Evolutionary conservation across 345 rosid species (phyloP).

Genomic region (Aethionema arabicum): DNA sequence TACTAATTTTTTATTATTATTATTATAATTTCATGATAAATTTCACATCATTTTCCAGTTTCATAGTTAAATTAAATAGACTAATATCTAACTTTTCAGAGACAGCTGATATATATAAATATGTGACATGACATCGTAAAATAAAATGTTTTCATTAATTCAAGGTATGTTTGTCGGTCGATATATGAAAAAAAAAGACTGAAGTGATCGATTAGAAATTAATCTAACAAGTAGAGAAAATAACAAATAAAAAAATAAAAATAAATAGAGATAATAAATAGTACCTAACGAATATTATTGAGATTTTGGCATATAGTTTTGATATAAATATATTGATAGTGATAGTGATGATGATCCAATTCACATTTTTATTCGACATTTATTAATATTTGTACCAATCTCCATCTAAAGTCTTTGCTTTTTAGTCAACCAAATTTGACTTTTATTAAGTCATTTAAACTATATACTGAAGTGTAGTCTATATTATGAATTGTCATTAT

Average conservation of each 20-base stretch:
- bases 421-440: constrained; percentile 29
- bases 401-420: constrained; percentile 21
- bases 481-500: constrained; percentile 23
- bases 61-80: too few species aligned
- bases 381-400: constrained; percentile 16
- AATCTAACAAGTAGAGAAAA: constrained; percentile 31
- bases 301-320: constrained; percentile 16
- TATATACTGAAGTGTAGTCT: too few species aligned
- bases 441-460: constrained; percentile 31
- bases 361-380: constrained; percentile 1
- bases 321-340: constrained; percentile 12
- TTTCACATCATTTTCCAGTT: too few species aligned
- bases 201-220: constrained; percentile 14
- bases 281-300: neutral
- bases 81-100: too few species aligned
- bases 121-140: constrained; percentile 27
- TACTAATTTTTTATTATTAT: too few species aligned
- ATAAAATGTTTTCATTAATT: constrained; percentile 19
- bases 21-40: too few species aligned
- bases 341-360: constrained; percentile 32
- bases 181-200: constrained; percentile 3
- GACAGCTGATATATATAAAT: too few species aligned
- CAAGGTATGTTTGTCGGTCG: constrained; percentile 32
- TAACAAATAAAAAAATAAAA: neutral
- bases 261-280: too few species aligned